phyloP scores from a whole-genome alignment of 208 protist species.

The Trypanosoma melophagium region DNA sequence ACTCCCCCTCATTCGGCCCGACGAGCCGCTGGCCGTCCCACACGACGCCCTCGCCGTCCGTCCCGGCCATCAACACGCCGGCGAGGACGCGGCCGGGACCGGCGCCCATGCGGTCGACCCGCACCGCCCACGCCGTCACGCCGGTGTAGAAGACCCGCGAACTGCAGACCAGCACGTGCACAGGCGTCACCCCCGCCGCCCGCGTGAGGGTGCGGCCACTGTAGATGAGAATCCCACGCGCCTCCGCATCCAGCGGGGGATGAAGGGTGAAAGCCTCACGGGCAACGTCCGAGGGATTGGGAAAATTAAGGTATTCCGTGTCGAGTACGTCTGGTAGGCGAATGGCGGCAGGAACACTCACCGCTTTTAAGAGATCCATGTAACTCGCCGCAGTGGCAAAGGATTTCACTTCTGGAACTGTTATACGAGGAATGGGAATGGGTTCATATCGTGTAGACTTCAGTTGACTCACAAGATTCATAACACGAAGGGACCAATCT shows the following conservation, averaged over 20 bases:
- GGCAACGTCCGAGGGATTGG: constrained; percentile 18
- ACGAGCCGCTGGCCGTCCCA: constrained; percentile 41
- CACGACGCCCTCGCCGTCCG: constrained; percentile 34
- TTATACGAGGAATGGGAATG: constrained; percentile 27
- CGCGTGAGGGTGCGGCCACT: constrained; percentile 33
- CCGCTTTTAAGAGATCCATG: constrained; percentile 30
- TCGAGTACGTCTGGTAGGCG: constrained; percentile 28
- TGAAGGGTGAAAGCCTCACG: constrained; percentile 27
- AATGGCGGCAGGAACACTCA: constrained; percentile 27
- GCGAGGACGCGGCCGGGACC: constrained; percentile 32
- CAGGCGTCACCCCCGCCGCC: constrained; percentile 9
- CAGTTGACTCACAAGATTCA: constrained; percentile 32
- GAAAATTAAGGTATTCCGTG: constrained; percentile 32
- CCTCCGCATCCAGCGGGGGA: constrained; percentile 17
- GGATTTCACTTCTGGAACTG: constrained; percentile 24
- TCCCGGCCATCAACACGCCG: constrained; percentile 27
- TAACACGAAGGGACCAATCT: constrained; percentile 33
- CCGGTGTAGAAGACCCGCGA: constrained; percentile 29
- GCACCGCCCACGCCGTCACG: constrained; percentile 30
- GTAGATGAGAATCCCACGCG: constrained; percentile 30
- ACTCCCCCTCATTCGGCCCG: constrained; percentile 31
- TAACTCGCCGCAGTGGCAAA: constrained; percentile 19
- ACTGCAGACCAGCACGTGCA: constrained; percentile 25
- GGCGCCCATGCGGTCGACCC: constrained; percentile 25
- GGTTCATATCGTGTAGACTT: constrained; percentile 18